Percentiles rank a stretch among this genome's conserved stretches.
phyloP scores from a whole-genome alignment of 192 early-diverging fungal genomes.

The Linderina pennispora region DNA sequence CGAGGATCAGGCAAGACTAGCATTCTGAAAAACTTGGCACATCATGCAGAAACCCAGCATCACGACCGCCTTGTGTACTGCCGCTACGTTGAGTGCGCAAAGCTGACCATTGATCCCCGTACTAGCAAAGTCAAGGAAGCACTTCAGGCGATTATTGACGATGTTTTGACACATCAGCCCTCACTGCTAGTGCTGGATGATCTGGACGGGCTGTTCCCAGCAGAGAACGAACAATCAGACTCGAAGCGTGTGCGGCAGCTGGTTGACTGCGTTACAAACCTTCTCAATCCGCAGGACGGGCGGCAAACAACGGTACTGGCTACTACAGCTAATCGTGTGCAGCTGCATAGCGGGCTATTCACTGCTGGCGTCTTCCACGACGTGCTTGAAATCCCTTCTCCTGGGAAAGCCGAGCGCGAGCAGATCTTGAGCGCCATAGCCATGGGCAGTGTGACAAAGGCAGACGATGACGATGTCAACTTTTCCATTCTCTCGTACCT shows the following conservation, averaged over 20 bases:
- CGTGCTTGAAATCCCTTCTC: constrained; percentile 22
- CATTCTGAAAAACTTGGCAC: constrained; percentile 47
- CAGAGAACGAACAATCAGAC: constrained; percentile 30
- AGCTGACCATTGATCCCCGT: constrained; percentile 15
- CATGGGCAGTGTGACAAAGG: constrained; percentile 43
- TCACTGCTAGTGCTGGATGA: constrained; percentile 42
- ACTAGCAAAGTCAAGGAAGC: constrained; percentile 5
- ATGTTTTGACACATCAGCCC: constrained; percentile 10
- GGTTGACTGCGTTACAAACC: constrained; percentile 8
- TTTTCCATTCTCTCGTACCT: constrained; percentile 63
- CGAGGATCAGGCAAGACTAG: constrained; percentile 75
- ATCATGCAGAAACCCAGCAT: constrained; percentile 2
- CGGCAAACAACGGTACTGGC: constrained; percentile 25
- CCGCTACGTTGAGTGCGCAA: constrained; percentile 21
- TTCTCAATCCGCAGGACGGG: constrained; percentile 1
- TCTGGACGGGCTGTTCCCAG: constrained; percentile 36
- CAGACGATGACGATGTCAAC: constrained; percentile 56
- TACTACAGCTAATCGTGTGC: constrained; percentile 17
- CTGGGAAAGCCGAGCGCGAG: constrained; percentile 27
- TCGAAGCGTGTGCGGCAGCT: constrained; percentile 9
- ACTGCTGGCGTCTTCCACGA: constrained; percentile 11
- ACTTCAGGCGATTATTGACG: constrained; percentile 6
- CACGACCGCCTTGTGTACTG: constrained; percentile 15
- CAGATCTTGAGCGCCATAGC: constrained; percentile 71
- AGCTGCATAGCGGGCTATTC: constrained; percentile 25